These are phyloP conservation scores for Rhizoclosmatium globosum DNA, from an alignment of 192 early-diverging fungal species.

Conservation along the genomic window DNA sequence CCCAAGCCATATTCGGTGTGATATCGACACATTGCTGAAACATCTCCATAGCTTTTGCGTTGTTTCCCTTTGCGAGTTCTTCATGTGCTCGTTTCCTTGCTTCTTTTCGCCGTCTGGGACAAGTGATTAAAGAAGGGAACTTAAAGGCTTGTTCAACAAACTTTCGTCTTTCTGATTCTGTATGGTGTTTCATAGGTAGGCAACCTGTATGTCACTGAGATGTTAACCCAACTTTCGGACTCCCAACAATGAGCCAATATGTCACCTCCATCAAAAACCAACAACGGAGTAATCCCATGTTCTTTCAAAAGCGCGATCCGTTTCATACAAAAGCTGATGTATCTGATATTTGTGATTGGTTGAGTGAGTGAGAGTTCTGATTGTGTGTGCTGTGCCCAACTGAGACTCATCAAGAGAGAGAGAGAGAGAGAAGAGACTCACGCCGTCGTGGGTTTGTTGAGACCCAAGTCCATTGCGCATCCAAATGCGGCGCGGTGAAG, in stretches of 20 bases:
- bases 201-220: slow-evolving; percentile 14
- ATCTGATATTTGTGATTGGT: slow-evolving; percentile 57
- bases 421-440: slow-evolving; percentile 36
- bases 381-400: background rate
- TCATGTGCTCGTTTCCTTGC: slow-evolving; percentile 63
- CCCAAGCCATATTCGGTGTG: slow-evolving; percentile 78
- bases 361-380: background rate
- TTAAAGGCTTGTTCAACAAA: slow-evolving; percentile 34
- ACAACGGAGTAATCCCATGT: slow-evolving; percentile 75
- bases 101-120: slow-evolving; percentile 64
- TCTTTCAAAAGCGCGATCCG: slow-evolving; percentile 77
- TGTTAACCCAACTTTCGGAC: background rate
- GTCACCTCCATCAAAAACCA: slow-evolving; percentile 95
- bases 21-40: slow-evolving; percentile 84
- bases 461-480: slow-evolving; percentile 83
- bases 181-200: slow-evolving; percentile 84
- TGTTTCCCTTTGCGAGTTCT: slow-evolving; percentile 61
- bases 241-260: too few relatives aligned
- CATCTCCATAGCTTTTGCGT: slow-evolving; percentile 71
- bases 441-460: slow-evolving; percentile 74
- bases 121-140: background rate
- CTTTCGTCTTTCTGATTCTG: slow-evolving; percentile 72
- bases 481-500: slow-evolving; percentile 87
- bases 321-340: slow-evolving; percentile 83
- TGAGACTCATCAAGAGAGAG: background rate